Percentiles rank a stretch among this genome's conserved stretches.
These are phyloP conservation scores for Leccinum fallax DNA, from an alignment of 1,284 basidiomycete genomes.

Conservation along the genomic window DNA sequence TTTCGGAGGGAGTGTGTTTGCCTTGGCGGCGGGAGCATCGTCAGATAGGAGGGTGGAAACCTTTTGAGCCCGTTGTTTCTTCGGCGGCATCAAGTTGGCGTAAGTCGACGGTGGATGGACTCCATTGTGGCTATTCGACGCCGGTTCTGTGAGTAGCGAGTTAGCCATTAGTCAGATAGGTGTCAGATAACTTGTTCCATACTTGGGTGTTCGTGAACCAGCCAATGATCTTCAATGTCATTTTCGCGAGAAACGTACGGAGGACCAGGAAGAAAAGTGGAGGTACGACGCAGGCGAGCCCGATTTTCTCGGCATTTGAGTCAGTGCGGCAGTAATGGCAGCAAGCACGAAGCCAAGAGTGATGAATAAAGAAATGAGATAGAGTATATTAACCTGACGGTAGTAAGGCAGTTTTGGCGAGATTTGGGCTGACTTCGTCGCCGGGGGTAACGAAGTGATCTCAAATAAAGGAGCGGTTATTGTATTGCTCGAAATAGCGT, in stretches of 20 bases:
- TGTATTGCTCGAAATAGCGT: constrained; percentile 2
- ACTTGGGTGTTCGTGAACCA: constrained; percentile 18
- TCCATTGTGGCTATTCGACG: too few relatives aligned
- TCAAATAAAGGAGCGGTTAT: constrained; percentile 21
- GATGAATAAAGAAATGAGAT: constrained; percentile 45
- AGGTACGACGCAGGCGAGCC: constrained; percentile 8
- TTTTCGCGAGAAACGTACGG: constrained; percentile 37
- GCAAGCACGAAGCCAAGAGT: constrained; percentile 41
- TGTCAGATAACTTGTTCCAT: constrained; percentile 23
- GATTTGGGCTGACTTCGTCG: constrained; percentile 25
- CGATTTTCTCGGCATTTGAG: constrained; percentile 23
- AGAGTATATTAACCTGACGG: constrained; percentile 37
- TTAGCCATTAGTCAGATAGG: too few relatives aligned
- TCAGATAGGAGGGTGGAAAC: too few relatives aligned
- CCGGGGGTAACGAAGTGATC: constrained; percentile 46
- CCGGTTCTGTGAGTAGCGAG: too few relatives aligned
- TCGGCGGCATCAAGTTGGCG: too few relatives aligned
- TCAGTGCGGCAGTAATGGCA: constrained; percentile 23
- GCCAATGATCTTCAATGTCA: constrained; percentile 17
- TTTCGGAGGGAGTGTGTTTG: too few relatives aligned
- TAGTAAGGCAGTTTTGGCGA: constrained; percentile 25
- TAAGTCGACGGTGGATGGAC: too few relatives aligned
- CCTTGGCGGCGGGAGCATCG: too few relatives aligned
- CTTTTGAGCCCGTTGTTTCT: too few relatives aligned
- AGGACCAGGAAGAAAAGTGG: constrained; percentile 40